Percentiles rank a stretch among this genome's conserved stretches.
phyloP scores from a whole-genome alignment of 495 filamentous ascomycete genomes.

The Podospora anserina region DNA sequence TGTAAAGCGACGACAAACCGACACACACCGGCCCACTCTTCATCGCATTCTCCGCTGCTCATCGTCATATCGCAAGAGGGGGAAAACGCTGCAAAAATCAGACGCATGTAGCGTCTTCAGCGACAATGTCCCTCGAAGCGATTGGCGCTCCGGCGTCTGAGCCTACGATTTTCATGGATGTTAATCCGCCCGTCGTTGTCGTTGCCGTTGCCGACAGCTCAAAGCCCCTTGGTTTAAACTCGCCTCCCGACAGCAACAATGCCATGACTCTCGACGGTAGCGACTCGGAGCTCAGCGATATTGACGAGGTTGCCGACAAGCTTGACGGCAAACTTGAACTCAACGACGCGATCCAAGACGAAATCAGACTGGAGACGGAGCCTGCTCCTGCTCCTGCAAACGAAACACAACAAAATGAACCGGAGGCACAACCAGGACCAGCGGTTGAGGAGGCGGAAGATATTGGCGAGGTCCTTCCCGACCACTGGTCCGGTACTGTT shows the following conservation, averaged over 20 bases:
- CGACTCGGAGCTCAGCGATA: slow-evolving; percentile 57
- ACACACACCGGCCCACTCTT: neutral
- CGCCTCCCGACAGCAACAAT: slow-evolving; percentile 51
- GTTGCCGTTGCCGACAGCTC: slow-evolving; percentile 7
- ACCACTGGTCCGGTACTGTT: slow-evolving; percentile 85
- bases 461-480: slow-evolving; percentile 70
- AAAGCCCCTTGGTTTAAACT: slow-evolving; percentile 46
- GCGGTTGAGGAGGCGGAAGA: slow-evolving; percentile 58
- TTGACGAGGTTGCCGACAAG: slow-evolving; percentile 45
- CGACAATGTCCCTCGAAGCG: slow-evolving; percentile 40
- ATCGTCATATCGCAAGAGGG: slow-evolving; percentile 8
- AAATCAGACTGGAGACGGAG: slow-evolving; percentile 12
- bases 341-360: slow-evolving; percentile 16
- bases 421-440: slow-evolving; percentile 22
- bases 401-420: slow-evolving; percentile 5
- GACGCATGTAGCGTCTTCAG: slow-evolving; percentile 38
- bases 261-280: slow-evolving; percentile 48
- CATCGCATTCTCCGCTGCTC: slow-evolving; percentile 15
- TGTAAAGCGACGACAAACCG: slow-evolving; percentile 3
- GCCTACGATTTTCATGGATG: slow-evolving; percentile 26
- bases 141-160: slow-evolving; percentile 39
- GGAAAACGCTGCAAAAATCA: slow-evolving; percentile 13
- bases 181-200: slow-evolving; percentile 16
- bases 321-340: slow-evolving; percentile 31
- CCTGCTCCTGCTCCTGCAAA: slow-evolving; percentile 7